Conservation (phyloP, 805 yeast species). For the Candida endomychidarum region DNA sequence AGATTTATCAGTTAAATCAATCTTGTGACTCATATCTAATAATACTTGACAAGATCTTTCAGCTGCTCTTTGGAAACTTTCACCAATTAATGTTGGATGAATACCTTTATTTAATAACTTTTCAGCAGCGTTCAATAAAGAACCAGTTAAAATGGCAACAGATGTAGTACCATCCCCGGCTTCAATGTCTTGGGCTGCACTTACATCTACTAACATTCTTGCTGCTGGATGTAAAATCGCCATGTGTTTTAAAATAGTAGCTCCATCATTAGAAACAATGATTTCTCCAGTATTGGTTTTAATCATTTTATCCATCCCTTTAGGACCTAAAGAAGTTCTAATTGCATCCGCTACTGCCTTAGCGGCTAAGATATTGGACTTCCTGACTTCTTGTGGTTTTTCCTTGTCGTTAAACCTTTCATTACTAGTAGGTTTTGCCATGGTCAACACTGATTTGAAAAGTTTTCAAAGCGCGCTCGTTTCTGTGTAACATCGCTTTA, state of each 20-base stretch:
- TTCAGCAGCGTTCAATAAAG: conserved; percentile 92
- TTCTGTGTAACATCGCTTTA: not conserved
- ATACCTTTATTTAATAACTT: conserved; percentile 84
- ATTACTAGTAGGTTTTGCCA: conserved; percentile 47
- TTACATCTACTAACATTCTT: conserved; percentile 91
- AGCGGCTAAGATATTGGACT: conserved; percentile 86
- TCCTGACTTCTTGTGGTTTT: conserved; percentile 92
- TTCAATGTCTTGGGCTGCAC: conserved; percentile 97
- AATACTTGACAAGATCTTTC: conserved; percentile 76
- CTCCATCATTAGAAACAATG: conserved; percentile 96
- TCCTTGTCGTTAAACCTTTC: conserved; percentile 91
- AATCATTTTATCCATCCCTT: conserved; percentile 99
- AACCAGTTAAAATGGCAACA: conserved; percentile 94
- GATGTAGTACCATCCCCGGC: conserved; percentile 99
- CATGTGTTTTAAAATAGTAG: conserved; percentile 92
- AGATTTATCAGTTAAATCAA: conserved; percentile 77
- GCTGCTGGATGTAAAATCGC: conserved; percentile 99
- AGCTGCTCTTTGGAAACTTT: conserved; percentile 89
- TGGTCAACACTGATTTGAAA: conserved; percentile 6
- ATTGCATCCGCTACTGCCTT: conserved; percentile 94
- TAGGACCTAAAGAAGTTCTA: conserved; percentile 94
- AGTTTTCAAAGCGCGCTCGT: conserved; percentile 5
- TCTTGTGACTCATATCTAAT: conserved; percentile 79
- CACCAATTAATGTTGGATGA: conserved; percentile 94
- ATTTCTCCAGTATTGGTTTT: conserved; percentile 91